Percentiles rank a stretch among this genome's conserved stretches.
Conservation (phyloP, 2,329 filamentous ascomycete species). For the Sarocladium brachiariae region DNA sequence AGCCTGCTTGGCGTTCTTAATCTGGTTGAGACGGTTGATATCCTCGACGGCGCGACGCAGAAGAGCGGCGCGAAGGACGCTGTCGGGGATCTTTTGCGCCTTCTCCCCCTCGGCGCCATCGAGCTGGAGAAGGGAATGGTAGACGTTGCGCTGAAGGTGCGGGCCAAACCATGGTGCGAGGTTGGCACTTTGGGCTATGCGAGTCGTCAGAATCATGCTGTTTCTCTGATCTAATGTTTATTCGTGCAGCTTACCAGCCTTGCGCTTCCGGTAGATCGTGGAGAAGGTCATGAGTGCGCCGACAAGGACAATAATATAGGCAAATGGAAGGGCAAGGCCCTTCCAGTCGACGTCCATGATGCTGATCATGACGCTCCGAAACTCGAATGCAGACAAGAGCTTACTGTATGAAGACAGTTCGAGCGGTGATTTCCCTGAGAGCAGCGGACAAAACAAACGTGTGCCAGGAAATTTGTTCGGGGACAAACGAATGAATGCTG, state of each 20-base stretch:
- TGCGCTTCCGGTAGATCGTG: constrained; percentile 85
- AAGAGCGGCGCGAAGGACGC: constrained; percentile 79
- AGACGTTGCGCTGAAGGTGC: constrained; percentile 89
- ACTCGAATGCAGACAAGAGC: constrained; percentile 2
- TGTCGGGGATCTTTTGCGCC: constrained; percentile 66
- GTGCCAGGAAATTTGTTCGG: not conserved
- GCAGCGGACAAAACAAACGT: not conserved
- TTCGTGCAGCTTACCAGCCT: constrained; percentile 52
- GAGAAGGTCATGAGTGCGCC: constrained; percentile 90
- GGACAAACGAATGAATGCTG: constrained; percentile 4
- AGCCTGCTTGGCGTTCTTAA: constrained; percentile 83
- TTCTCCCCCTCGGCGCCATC: constrained; percentile 48
- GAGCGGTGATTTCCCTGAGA: not conserved
- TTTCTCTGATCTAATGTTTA: too few relatives aligned
- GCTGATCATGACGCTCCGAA: constrained; percentile 34
- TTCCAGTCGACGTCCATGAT: constrained; percentile 60
- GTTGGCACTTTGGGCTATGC: constrained; percentile 66
- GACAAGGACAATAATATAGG: constrained; percentile 81
- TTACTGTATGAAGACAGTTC: not conserved
- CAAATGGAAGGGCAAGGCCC: constrained; percentile 77
- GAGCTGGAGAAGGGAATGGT: constrained; percentile 84
- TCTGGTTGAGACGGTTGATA: constrained; percentile 82
- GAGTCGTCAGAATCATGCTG: not conserved
- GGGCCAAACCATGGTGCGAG: constrained; percentile 91
- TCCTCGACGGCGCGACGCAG: constrained; percentile 86